Evolutionary conservation across 2,329 filamentous ascomycete species (phyloP), one percentile per base, ranked within the genome.

Genomic region (Talaromyces atroroseus): DNA sequence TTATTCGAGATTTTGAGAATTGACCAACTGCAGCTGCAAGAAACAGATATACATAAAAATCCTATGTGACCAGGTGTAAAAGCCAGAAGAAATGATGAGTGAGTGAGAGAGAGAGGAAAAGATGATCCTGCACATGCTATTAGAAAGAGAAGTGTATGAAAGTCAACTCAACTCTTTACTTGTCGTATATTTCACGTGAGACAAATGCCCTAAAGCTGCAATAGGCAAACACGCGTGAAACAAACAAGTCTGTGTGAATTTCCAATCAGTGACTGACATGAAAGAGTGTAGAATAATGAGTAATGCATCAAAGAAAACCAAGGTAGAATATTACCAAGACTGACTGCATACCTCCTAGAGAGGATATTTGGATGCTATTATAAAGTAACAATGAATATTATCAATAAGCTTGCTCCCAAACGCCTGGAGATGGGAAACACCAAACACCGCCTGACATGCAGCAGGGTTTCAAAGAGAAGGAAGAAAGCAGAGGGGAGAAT

Each of bases 381-480:
- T 44, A 21, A 44, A 44, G 20, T 21, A 44, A 21, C 23, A 23
- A 21, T 23, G 23, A 21, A 14, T 2, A n/a, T 18, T 4, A 18
- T 40, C 6, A 18, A 40, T 40, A 14, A 18, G 16, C 16, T 40
- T 24, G 26, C 38, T 44, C 29, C 26, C 16, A 34, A 20, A 45
- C 23, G 18, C 36, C 38, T 45, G 29, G 36, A 21, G 49, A 57
- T 38, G 34, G 38, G 16, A 42, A 24, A 44, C 24, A 18, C 52
- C 34, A 44, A 44, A 55, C 52, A 55, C 52, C 50, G 23, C 23
- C 42, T 11, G 26, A 36, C 42, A 53, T 53, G 51, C 51, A 47
- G 29, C 16, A 16, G 8, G 26, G 24, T 49, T 42, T 20, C 12
- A 2, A 49, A 48, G 34, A 23, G n/a, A 53, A 36, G 6, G 56